Evolutionary conservation across 1,284 basidiomycete species (phyloP), one percentile per base, ranked within the genome.

Genomic region (Wallemia ichthyophaga): DNA sequence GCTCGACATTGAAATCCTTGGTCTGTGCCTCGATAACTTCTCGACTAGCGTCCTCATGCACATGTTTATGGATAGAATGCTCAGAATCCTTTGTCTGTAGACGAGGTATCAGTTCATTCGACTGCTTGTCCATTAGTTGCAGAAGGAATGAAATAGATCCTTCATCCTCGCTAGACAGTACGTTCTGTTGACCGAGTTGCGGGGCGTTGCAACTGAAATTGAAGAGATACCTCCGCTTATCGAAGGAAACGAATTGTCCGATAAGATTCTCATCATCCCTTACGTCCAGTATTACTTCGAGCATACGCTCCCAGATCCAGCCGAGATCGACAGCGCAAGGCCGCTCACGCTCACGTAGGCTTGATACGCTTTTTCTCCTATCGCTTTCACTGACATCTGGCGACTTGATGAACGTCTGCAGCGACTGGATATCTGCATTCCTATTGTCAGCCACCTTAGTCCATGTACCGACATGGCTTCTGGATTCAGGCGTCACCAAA

Each of bases 181-280:
- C 37, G n/a, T 21, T 48, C 37, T 48, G 37, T 21, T 48, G 37
- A 21, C 37, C 37, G n/a, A 48, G 37, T 19, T 48, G 37, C 7
- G 69, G 72, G 1, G 75, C 72, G 61, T 76, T 77, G 28, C 72
- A 70, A 59, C 83, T 75, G 21, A 85, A 70, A 61, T 77, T 75
- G 66, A 74, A 77, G 25, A 84, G 68, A 62, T 82, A 83, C 82
- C 83, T 76, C 62, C 83, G 76, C 66, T 85, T 85, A 63, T 84
- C 81, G 63, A 85, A 78, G 65, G 84, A 85, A 58, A 86, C 75
- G 33, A 85, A 74, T 33, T 71, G 75, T 32, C 75, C 73, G 32
- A 64, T 59, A 9, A 61, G 59, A 24, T 72, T 71, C 61, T 77
- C 76, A 33, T 74, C 72, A 65, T 85, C 82, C 1, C 81, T 78